Evolutionary conservation across 331 rosid genomes (phyloP).

Genomic region (Pyracantha coccinea): DNA sequence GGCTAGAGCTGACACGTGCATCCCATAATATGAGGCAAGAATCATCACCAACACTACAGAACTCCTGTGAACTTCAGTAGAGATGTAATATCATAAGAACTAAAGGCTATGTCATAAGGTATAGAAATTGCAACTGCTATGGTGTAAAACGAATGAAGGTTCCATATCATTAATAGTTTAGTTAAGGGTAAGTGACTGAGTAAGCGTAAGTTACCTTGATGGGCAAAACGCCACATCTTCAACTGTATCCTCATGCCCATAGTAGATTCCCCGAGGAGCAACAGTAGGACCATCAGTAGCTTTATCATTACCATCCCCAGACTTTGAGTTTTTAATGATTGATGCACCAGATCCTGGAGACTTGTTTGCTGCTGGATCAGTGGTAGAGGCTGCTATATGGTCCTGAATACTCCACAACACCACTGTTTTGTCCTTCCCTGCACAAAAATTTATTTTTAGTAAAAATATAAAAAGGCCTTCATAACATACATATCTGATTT

Average conservation of each 20-base stretch:
- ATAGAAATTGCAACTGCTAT: neutral
- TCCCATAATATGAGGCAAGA: slow-evolving; percentile 98
- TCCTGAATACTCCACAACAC: slow-evolving; percentile 98
- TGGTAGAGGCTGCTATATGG: slow-evolving; percentile 65
- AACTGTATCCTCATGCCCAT: slow-evolving; percentile 95
- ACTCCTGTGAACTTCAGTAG: slow-evolving; percentile 90
- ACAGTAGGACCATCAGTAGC: slow-evolving; percentile 70
- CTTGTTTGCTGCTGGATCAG: slow-evolving; percentile 40
- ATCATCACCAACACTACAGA: slow-evolving; percentile 99
- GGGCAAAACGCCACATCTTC: slow-evolving; percentile 99
- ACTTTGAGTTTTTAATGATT: slow-evolving; percentile 53
- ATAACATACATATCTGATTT: neutral
- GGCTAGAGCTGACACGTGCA: slow-evolving; percentile 83
- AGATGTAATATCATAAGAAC: slow-evolving; percentile 28
- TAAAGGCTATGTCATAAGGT: neutral
- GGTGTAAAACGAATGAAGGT: neutral
- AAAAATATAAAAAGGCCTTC: neutral
- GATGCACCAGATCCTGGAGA: slow-evolving; percentile 70
- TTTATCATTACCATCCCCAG: slow-evolving; percentile 74
- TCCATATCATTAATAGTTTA: neutral
- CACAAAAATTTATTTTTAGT: neutral
- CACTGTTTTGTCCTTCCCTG: slow-evolving; percentile 95
- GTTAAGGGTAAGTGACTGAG: neutral
- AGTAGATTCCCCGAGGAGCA: slow-evolving; percentile 88
- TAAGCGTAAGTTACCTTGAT: slow-evolving; percentile 50